phyloP scores from a whole-genome alignment of 371 early-diverging fungal species.

The Haplosporangium sp. region DNA sequence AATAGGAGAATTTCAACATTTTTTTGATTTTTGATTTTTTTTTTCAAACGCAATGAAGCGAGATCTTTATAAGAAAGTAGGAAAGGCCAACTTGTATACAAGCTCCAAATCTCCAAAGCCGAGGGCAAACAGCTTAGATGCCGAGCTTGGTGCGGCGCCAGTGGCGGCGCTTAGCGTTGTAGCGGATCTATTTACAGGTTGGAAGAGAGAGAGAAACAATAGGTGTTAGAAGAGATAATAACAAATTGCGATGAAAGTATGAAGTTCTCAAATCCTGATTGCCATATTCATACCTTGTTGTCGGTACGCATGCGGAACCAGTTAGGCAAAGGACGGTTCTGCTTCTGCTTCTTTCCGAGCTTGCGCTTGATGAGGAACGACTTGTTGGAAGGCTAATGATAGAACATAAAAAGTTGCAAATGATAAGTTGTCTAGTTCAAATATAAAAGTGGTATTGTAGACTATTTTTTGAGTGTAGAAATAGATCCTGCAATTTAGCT shows the following conservation, averaged over 20 bases:
- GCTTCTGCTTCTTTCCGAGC: conserved; percentile 98
- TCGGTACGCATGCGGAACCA: conserved; percentile 98
- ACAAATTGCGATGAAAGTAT: neutral
- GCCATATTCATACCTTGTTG: conserved; percentile 76
- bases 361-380: conserved; percentile 96
- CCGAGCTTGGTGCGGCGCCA: conserved; percentile 99
- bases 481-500: neutral
- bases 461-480: neutral
- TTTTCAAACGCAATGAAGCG: conserved; percentile 37
- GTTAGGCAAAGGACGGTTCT: conserved; percentile 98
- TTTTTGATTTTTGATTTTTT: neutral
- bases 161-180: conserved; percentile 99
- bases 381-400: conserved; percentile 90
- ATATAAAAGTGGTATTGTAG: neutral
- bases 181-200: conserved; percentile 63
- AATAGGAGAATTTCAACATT: neutral
- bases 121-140: conserved; percentile 71
- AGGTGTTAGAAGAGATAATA: neutral
- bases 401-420: conserved; percentile 6
- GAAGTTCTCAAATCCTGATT: neutral
- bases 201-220: conserved; percentile 13
- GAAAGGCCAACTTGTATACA: conserved; percentile 24
- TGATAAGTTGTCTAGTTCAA: conserved; percentile 4
- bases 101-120: conserved; percentile 36
- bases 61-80: conserved; percentile 45